Evolutionary conservation across 2,329 filamentous ascomycete species (phyloP).

Genomic region (Aureobasidium sp.): DNA sequence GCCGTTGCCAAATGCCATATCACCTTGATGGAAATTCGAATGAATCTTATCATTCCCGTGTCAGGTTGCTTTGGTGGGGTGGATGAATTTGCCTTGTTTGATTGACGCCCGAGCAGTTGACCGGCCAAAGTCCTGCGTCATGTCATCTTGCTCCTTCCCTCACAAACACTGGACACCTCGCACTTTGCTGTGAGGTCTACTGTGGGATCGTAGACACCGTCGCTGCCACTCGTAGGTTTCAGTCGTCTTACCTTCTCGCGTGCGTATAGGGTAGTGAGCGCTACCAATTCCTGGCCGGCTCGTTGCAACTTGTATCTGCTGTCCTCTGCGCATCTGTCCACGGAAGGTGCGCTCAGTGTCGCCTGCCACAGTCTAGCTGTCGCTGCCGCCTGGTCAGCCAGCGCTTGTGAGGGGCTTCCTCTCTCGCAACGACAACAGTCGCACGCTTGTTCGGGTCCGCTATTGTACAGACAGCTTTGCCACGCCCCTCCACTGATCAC

Average conservation of each 20-base stretch:
- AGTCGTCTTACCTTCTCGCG: conserved; percentile 4
- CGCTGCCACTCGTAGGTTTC: conserved; percentile 12
- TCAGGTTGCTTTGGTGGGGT: not conserved
- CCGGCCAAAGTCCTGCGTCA: conserved; percentile 5
- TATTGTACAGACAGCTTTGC: not conserved
- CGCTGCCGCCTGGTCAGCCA: not conserved
- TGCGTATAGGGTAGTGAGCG: conserved; percentile 11
- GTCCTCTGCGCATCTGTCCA: not conserved
- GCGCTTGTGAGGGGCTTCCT: not conserved
- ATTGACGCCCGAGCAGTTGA: not conserved
- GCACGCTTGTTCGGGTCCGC: not conserved
- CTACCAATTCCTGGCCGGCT: not conserved
- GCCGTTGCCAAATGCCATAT: not conserved
- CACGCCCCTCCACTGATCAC: not conserved
- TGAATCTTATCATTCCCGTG: not conserved
- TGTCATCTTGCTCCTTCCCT: not conserved
- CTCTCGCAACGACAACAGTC: not conserved
- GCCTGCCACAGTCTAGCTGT: not conserved
- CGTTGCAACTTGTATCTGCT: conserved; percentile 1
- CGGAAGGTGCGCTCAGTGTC: not conserved
- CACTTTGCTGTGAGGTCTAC: not conserved
- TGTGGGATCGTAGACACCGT: conserved; percentile 9
- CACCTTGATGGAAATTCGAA: not conserved
- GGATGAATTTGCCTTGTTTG: not conserved
- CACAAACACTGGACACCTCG: conserved; percentile 2